Conservation (phyloP, 768 basidiomycete species). For the Pisolithus sp. region DNA sequence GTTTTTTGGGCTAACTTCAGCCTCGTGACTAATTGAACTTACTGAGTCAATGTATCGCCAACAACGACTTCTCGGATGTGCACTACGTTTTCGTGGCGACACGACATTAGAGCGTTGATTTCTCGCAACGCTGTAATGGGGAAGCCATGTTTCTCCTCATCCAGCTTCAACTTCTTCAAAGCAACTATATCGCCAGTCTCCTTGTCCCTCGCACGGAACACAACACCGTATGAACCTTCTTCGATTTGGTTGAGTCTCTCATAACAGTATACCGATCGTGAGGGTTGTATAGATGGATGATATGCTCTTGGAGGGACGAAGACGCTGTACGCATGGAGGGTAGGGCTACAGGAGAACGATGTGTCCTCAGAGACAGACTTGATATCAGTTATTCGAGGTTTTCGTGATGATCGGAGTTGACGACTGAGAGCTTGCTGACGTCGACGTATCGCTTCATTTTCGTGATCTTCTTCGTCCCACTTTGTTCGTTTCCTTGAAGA, state of each 20-base stretch:
- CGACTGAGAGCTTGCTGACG: conserved; percentile 45
- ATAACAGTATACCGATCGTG: conserved; percentile 91
- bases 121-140: conserved; percentile 96
- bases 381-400: conserved; percentile 11
- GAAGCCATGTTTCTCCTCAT: conserved; percentile 98
- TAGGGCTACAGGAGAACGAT: conserved; percentile 9
- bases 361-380: conserved; percentile 10
- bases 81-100: conserved; percentile 93
- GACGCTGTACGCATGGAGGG: conserved; percentile 42
- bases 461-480: conserved; percentile 54
- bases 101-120: conserved; percentile 93
- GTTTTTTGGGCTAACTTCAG: conserved; percentile 6
- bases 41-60: conserved; percentile 98
- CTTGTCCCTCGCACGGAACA: conserved; percentile 93
- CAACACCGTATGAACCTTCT: conserved; percentile 96
- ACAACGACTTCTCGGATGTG: conserved; percentile 97
- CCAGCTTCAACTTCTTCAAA: conserved; percentile 94
- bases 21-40: conserved; percentile 37
- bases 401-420: conserved; percentile 38
- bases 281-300: conserved; percentile 77
- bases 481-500: conserved; percentile 72
- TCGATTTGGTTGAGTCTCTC: conserved; percentile 96
- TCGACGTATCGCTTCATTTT: conserved; percentile 30
- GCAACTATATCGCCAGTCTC: conserved; percentile 95
- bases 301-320: conserved; percentile 70